Evolutionary conservation across 2,329 filamentous ascomycete species (phyloP), one percentile per base, ranked within the genome.

Genomic region (Peltaster fructicola): DNA sequence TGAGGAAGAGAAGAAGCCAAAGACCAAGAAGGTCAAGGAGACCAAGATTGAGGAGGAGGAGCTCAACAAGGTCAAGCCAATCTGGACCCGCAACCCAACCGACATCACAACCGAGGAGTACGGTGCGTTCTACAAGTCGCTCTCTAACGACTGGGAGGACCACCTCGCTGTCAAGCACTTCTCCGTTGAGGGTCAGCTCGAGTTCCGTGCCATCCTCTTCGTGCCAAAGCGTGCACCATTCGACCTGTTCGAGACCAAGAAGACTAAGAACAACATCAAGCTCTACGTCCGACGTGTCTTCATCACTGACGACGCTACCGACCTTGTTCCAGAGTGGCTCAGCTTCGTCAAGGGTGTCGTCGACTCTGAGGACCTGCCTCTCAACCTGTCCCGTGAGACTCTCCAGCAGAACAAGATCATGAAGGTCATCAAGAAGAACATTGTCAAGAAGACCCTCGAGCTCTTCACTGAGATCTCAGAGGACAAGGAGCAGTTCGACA

Each of bases 221-320:
- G 85, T 98, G 28, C 88, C 88, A 56, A 95, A 98, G 80, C 85
- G 88, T 50, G 88, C 88, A 59, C 88, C 88, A 48, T 98, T 98
- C 59, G 88, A 98, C 53, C 79, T 98, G 36, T 98, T 98, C 58
- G 88, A 98, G 78, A 93, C 85, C 56, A 98, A 98, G 81, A 92
- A 93, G 78, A 93, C 85, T 54, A 98, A 98, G 82, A 98, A 95
- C 79, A 98, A 98, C 78, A 95, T 98, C 73, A 98, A 98, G 77
- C 76, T 98, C 48, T 98, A 98, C 65, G 88, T 98, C 52, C 85
- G 88, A 58, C 88, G 88, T 57, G 88, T 98, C 60, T 98, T 98
- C 78, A 98, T 98, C 69, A 98, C 88, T 34, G 88, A 98, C 45
- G 88, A 98, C 58, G 88, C 88, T 47, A 95, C 88, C 45, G 88